Evolutionary conservation across 208 protist genomes (phyloP).

Genomic region (Herpetomonas tarakana): DNA sequence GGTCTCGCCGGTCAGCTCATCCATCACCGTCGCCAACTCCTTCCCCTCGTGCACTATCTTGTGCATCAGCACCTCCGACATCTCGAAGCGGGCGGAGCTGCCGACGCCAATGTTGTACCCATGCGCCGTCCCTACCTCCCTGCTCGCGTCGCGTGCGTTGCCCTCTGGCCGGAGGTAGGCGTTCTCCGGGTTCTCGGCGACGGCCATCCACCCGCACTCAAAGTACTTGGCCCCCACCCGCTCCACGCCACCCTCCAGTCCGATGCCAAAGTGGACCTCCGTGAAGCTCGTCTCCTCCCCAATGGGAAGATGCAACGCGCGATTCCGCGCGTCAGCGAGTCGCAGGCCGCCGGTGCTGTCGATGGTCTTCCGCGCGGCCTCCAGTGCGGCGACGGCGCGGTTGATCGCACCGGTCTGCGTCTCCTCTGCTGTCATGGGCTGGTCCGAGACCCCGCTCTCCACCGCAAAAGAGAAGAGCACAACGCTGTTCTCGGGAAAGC

Average conservation of each 20-base stretch:
- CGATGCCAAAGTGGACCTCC: slow-evolving; percentile 68
- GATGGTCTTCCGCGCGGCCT: slow-evolving; percentile 1
- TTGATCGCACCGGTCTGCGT: slow-evolving; percentile 44
- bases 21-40: slow-evolving; percentile 79
- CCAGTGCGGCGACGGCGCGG: slow-evolving; percentile 46
- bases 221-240: slow-evolving; percentile 62
- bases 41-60: slow-evolving; percentile 68
- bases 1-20: slow-evolving; percentile 60
- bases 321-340: not conserved
- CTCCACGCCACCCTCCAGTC: slow-evolving; percentile 75
- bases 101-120: slow-evolving; percentile 35
- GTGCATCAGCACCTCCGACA: slow-evolving; percentile 62
- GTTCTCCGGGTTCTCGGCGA: slow-evolving; percentile 29
- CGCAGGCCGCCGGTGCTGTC: not conserved
- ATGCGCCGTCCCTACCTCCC: not conserved
- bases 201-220: slow-evolving; percentile 82
- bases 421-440: slow-evolving; percentile 81
- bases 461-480: slow-evolving; percentile 41
- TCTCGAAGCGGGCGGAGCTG: slow-evolving; percentile 78
- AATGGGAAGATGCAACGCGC: not conserved
- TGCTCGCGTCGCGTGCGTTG: not conserved
- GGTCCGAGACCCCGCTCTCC: slow-evolving; percentile 47
- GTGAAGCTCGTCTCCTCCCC: slow-evolving; percentile 5
- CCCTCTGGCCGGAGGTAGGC: not conserved
- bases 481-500: slow-evolving; percentile 49